Evolutionary conservation across 2,329 filamentous ascomycete genomes (phyloP).

Genomic region (Knoxdaviesia capensis): DNA sequence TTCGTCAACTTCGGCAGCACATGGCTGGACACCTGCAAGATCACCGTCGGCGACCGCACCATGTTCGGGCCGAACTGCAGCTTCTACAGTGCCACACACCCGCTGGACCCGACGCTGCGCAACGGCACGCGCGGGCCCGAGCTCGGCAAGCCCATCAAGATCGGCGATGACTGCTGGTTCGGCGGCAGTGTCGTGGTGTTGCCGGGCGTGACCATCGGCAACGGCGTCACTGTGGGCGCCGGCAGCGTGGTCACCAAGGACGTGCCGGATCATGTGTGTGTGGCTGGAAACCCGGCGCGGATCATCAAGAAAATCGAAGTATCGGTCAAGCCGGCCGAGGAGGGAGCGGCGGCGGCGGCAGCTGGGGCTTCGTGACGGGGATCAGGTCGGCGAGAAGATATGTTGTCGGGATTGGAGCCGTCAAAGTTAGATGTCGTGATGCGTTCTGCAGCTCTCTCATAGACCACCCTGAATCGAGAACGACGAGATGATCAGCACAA

Average conservation of each 20-base stretch:
- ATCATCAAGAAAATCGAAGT: slow-evolving; percentile 24
- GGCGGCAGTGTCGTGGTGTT: slow-evolving; percentile 52
- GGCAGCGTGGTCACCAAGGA: slow-evolving; percentile 69
- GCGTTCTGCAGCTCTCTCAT: slow-evolving; percentile 19
- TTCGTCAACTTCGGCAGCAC: slow-evolving; percentile 59
- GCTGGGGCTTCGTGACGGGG: too few species aligned
- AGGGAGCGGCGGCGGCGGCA: not conserved
- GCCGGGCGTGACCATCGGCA: slow-evolving; percentile 60
- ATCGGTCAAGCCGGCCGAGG: not conserved
- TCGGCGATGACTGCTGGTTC: slow-evolving; percentile 69
- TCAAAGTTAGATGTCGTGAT: not conserved
- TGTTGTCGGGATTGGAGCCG: too few species aligned
- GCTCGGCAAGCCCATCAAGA: slow-evolving; percentile 47
- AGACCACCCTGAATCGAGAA: slow-evolving; percentile 86
- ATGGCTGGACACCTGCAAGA: slow-evolving; percentile 57
- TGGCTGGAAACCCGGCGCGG: slow-evolving; percentile 46
- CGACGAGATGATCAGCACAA: slow-evolving; percentile 67
- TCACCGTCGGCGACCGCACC: slow-evolving; percentile 58
- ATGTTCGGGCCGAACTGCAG: slow-evolving; percentile 61
- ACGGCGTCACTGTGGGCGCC: slow-evolving; percentile 55
- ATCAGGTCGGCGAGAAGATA: too few species aligned
- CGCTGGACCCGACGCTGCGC: slow-evolving; percentile 51
- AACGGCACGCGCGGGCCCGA: slow-evolving; percentile 63
- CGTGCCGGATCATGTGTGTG: slow-evolving; percentile 41
- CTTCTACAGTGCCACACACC: slow-evolving; percentile 58